Percentiles rank a stretch among this genome's conserved stretches.
Conservation (phyloP, 2,329 filamentous ascomycete genomes). For the Cladophialophora immunda region DNA sequence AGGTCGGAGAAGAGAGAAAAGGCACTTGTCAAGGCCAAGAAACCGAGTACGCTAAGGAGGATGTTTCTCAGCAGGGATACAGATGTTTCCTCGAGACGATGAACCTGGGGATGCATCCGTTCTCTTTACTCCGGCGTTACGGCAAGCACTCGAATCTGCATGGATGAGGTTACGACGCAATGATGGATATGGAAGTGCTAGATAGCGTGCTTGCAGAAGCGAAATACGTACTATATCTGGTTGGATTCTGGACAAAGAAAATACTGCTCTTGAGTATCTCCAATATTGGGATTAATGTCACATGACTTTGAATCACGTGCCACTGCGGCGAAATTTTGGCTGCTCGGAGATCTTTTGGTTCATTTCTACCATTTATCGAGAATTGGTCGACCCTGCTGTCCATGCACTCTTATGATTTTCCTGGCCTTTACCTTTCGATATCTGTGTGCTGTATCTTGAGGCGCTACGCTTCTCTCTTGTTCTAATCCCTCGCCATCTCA, state of each 20-base stretch:
- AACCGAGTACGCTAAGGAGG: slow-evolving; percentile 46
- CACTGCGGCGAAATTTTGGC: slow-evolving; percentile 12
- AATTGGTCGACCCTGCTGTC: not conserved
- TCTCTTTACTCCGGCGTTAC: not conserved
- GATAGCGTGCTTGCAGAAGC: slow-evolving; percentile 17
- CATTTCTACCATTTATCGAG: slow-evolving; percentile 9
- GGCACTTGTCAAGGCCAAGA: slow-evolving; percentile 44
- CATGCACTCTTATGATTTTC: not conserved
- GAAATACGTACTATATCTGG: not conserved
- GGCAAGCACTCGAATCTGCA: not conserved
- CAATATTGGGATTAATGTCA: not conserved
- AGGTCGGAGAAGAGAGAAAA: slow-evolving; percentile 36
- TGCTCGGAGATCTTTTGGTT: slow-evolving; percentile 18
- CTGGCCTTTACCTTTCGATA: not conserved
- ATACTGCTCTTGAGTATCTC: not conserved
- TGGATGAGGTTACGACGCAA: slow-evolving; percentile 17
- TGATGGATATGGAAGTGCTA: slow-evolving; percentile 15
- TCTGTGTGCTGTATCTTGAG: not conserved
- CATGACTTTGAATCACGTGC: not conserved
- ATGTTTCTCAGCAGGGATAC: slow-evolving; percentile 38
- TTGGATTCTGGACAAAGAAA: not conserved
- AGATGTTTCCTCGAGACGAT: slow-evolving; percentile 27
- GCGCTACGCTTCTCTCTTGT: not conserved
- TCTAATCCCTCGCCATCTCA: not conserved
- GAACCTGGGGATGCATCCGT: slow-evolving; percentile 11